Evolutionary conservation across 169 alveolate species (phyloP), one percentile per base, ranked within the genome.

Genomic region (Eimeria praecox): DNA sequence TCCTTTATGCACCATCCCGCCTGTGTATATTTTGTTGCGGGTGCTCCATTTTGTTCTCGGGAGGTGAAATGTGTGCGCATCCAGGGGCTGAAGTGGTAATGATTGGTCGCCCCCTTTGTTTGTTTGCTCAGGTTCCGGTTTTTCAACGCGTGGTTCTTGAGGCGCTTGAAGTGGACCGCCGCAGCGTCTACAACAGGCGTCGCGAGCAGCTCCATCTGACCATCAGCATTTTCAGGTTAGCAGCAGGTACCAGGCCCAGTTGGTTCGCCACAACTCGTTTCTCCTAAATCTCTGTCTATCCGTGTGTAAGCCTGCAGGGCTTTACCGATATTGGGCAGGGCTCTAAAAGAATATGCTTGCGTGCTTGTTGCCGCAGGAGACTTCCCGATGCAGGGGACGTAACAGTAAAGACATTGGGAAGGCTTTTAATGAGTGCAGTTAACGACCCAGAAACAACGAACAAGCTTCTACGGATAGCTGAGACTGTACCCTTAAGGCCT

Each of bases 131-230:
- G 96, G 75, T 93, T 33, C 93, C 93, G 6, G 93, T 93, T 30
- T 64, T 88, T n/a, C 96, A 93, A 52, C 92, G 93, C 40, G 88
- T 93, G 24, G 96, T 82, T 14, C 49, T 93, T 8, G 94, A 93
- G 77, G 96, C 96, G 6, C 88, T 93, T 1, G 85, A 83, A 66
- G 96, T 93, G 42, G 96, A 93, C 66, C 92, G 96, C 66, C 90
- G 90, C 40, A 93, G 96, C 93, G 96, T 93, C 66, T 93, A 93
- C 78, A 93, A 59, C 64, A 87, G 96, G 35, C 92, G 96, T 20
- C 69, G 90, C 90, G 96, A 93, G 38, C 96, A 93, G 80, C 62
- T 82, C 20, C 96, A 82, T 44, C 59, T 93, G 30, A 77, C 56
- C 38, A 54, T 44, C 44, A 54, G 73, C 88, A 87, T 93, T 18